Evolutionary conservation across 108 stramenopile species (phyloP).

Genomic region (Fragilariopsis cylindrus): DNA sequence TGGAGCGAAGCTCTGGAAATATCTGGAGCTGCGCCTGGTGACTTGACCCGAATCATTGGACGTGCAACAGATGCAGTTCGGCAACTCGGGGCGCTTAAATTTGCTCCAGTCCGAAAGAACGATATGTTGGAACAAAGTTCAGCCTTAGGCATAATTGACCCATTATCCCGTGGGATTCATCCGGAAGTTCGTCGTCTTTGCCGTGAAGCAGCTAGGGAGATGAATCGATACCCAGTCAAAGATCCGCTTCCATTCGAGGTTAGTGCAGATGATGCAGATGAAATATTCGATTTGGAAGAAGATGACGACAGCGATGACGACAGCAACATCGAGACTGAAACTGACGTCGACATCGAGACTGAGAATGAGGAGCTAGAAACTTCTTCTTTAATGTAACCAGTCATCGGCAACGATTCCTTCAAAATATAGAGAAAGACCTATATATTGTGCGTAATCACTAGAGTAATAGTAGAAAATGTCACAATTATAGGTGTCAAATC

Average conservation of each 20-base stretch:
- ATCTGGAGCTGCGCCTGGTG: constrained; percentile 77
- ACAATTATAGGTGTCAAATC: neutral
- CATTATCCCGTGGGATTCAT: constrained; percentile 63
- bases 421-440: neutral
- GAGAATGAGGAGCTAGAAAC: neutral
- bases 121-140: constrained; percentile 22
- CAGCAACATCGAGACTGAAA: neutral
- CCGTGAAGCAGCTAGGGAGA: constrained; percentile 62
- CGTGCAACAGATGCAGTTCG: constrained; percentile 80
- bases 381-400: neutral
- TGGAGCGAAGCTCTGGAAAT: constrained; percentile 78
- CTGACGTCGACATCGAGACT: neutral
- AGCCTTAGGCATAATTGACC: constrained; percentile 22
- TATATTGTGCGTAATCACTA: neutral
- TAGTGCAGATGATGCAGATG: constrained; percentile 27
- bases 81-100: constrained; percentile 71
- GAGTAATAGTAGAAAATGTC: neutral
- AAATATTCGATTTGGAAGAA: constrained; percentile 13
- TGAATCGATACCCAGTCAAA: constrained; percentile 84
- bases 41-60: constrained; percentile 67
- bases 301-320: constrained; percentile 23
- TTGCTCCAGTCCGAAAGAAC: constrained; percentile 49
- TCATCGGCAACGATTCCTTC: neutral
- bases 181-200: constrained; percentile 66
- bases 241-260: constrained; percentile 76